Percentiles rank a stretch among this genome's conserved stretches.
Conservation (phyloP, 805 yeast species). For the Candida broadrunensis region DNA sequence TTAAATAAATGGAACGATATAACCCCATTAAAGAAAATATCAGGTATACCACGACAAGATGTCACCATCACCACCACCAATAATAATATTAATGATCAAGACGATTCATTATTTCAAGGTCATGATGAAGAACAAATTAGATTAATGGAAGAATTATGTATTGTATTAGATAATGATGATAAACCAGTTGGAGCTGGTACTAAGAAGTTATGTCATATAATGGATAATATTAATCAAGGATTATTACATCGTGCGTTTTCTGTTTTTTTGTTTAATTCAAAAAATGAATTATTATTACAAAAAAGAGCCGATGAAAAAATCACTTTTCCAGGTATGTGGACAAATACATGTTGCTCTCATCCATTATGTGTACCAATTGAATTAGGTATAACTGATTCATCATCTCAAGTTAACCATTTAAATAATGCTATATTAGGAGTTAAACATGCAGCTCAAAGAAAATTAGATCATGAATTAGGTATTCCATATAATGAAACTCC, state of each 20-base stretch:
- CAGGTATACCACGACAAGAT: conserved; percentile 59
- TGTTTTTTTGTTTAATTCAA: conserved; percentile 83
- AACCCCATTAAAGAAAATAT: conserved; percentile 56
- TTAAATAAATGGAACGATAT: conserved; percentile 63
- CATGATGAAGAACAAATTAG: conserved; percentile 93
- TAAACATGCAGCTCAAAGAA: conserved; percentile 85
- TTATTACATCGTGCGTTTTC: conserved; percentile 94
- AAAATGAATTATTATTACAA: conserved; percentile 77
- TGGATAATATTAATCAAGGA: conserved; percentile 84
- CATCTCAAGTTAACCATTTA: conserved; percentile 33
- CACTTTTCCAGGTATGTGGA: conserved; percentile 97
- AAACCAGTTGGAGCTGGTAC: conserved; percentile 89
- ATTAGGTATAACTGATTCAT: conserved; percentile 47
- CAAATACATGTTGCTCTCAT: conserved; percentile 98
- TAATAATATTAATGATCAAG: conserved; percentile 71
- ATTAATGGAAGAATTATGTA: conserved; percentile 95
- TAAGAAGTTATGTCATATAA: conserved; percentile 83
- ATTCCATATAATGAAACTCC: conserved; percentile 62
- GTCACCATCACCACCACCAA: conserved; percentile 25
- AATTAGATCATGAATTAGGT: conserved; percentile 91
- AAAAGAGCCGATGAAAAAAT: conserved; percentile 96
- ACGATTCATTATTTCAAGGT: conserved; percentile 67
- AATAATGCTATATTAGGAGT: conserved; percentile 71
- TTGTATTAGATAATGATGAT: conserved; percentile 87
- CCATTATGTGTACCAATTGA: conserved; percentile 85